Conservation (phyloP, 2,329 filamentous ascomycete species). For the Sphaerostilbella broomeana region DNA sequence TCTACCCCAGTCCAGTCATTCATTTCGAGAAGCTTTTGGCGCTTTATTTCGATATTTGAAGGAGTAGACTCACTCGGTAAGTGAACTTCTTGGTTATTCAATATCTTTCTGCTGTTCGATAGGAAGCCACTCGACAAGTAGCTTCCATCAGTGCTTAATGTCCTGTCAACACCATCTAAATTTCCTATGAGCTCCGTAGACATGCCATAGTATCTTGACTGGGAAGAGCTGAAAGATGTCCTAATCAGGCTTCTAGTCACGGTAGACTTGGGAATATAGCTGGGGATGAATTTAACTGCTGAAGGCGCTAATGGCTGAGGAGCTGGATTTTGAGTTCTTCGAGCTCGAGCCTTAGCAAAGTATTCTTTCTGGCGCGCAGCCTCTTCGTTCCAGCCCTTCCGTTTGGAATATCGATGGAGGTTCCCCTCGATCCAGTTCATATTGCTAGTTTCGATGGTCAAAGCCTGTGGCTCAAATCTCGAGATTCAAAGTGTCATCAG, state of each 20-base stretch:
- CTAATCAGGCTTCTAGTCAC: neutral
- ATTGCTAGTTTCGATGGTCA: neutral
- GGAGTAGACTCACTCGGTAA: too few relatives aligned
- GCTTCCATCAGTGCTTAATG: neutral
- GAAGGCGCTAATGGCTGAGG: neutral
- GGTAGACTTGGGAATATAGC: constrained; percentile 17
- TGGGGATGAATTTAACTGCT: constrained; percentile 21
- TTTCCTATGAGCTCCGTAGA: neutral
- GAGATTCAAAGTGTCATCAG: too few relatives aligned
- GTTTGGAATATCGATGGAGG: constrained; percentile 31
- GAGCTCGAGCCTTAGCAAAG: constrained; percentile 31
- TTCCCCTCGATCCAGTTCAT: constrained; percentile 40
- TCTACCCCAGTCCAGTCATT: constrained; percentile 27
- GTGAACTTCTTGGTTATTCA: neutral
- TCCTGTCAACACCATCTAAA: neutral
- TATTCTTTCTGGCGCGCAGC: constrained; percentile 30
- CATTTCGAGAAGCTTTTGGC: constrained; percentile 21
- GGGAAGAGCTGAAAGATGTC: neutral
- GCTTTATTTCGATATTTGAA: constrained; percentile 21
- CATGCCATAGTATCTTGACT: neutral
- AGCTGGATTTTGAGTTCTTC: constrained; percentile 2
- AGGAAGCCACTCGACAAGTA: neutral
- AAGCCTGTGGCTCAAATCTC: too few relatives aligned
- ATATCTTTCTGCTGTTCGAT: neutral
- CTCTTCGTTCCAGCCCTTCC: constrained; percentile 28